These are phyloP conservation scores for Ceratobasidium sp. DNA, from an alignment of 1,284 basidiomycete genomes.

Conservation along the genomic window DNA sequence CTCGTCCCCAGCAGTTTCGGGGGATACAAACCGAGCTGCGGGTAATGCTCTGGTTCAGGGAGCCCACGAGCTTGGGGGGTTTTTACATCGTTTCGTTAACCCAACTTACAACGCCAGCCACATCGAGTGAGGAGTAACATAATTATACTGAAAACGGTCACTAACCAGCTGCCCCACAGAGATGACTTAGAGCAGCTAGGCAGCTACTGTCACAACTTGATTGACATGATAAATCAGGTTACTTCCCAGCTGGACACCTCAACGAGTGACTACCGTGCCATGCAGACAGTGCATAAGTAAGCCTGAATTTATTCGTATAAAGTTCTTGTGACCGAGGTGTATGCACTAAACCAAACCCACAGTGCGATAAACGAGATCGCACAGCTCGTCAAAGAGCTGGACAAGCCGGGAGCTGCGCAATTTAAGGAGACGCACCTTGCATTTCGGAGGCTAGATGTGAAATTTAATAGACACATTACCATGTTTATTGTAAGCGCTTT, in stretches of 20 bases:
- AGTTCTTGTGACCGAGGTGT: too few species aligned
- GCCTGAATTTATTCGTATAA: background rate
- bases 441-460: background rate
- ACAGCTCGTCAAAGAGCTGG: background rate
- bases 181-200: background rate
- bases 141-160: too few species aligned
- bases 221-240: background rate
- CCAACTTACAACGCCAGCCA: background rate
- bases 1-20: background rate
- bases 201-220: background rate
- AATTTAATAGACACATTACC: background rate
- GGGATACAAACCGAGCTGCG: background rate
- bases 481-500: background rate
- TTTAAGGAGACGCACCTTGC: slow-evolving; percentile 1
- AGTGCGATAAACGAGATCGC: background rate
- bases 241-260: background rate
- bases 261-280: background rate
- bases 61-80: background rate
- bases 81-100: background rate
- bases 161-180: background rate
- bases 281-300: slow-evolving; percentile 1
- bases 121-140: background rate
- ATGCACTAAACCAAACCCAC: background rate
- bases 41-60: background rate
- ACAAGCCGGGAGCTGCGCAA: background rate